Conservation (phyloP, 2,329 filamentous ascomycete species). For the Fusarium redolens region DNA sequence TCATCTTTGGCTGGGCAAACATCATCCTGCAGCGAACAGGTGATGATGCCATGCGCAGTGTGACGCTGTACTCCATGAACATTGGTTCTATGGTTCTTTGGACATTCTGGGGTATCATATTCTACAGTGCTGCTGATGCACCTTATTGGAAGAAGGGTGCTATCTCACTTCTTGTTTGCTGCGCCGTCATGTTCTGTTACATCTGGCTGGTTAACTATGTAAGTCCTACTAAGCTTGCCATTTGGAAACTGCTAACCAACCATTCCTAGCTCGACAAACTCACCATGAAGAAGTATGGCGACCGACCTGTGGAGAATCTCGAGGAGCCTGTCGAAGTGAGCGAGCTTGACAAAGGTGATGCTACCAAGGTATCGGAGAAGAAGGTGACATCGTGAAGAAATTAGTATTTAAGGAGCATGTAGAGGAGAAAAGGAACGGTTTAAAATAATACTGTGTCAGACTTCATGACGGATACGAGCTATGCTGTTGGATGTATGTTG, state of each 20-base stretch:
- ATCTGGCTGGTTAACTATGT: slow-evolving; percentile 34
- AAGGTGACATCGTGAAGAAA: neutral
- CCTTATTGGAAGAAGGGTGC: slow-evolving; percentile 53
- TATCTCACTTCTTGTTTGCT: slow-evolving; percentile 39
- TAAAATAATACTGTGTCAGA: neutral
- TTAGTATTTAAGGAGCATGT: neutral
- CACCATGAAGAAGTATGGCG: slow-evolving; percentile 7
- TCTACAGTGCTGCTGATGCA: slow-evolving; percentile 56
- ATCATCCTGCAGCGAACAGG: slow-evolving; percentile 38
- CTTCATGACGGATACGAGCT: neutral
- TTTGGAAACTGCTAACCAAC: neutral
- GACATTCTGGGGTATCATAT: slow-evolving; percentile 58
- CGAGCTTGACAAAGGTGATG: neutral
- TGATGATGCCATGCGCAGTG: slow-evolving; percentile 55
- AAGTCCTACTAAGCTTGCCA: neutral
- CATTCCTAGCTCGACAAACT: neutral
- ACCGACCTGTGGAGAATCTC: neutral
- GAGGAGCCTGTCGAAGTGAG: neutral
- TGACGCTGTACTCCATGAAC: slow-evolving; percentile 56
- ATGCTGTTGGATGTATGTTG: neutral
- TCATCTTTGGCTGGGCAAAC: slow-evolving; percentile 44
- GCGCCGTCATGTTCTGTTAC: slow-evolving; percentile 31
- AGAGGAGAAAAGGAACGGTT: neutral
- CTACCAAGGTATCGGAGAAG: neutral
- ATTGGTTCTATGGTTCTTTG: slow-evolving; percentile 53